Percentiles rank a stretch among this genome's conserved stretches.
phyloP scores from a whole-genome alignment of 352 stramenopile species.

The Aphanomyces euteiches region DNA sequence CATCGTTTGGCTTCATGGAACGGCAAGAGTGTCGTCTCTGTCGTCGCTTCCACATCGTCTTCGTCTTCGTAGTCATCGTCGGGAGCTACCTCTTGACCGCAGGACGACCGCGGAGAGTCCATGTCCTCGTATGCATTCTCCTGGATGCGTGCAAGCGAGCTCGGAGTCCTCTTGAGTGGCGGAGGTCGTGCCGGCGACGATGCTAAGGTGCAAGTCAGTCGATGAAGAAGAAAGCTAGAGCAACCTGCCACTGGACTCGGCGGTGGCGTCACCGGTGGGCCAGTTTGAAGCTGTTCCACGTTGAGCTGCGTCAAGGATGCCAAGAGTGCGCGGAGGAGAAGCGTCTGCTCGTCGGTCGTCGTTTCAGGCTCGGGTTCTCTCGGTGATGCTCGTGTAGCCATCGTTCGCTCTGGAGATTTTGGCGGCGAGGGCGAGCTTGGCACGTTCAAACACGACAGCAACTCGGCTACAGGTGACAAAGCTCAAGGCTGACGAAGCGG shows the following conservation, averaged over 20 bases:
- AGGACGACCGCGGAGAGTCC: slow-evolving; percentile 2
- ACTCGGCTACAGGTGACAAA: neutral
- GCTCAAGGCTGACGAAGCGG: neutral
- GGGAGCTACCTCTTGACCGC: too few species aligned
- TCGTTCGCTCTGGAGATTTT: neutral
- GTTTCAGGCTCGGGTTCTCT: neutral
- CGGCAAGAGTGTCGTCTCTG: slow-evolving; percentile 8
- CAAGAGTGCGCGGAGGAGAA: slow-evolving; percentile 14
- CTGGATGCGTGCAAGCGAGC: slow-evolving; percentile 14
- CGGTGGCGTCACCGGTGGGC: neutral
- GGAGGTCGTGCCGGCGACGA: neutral
- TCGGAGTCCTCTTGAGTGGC: slow-evolving; percentile 6
- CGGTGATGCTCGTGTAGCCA: neutral
- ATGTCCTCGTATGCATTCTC: slow-evolving; percentile 16
- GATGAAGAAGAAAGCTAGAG: neutral
- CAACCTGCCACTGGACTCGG: neutral
- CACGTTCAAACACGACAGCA: slow-evolving; percentile 13
- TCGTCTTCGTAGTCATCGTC: slow-evolving; percentile 4
- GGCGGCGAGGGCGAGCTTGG: neutral
- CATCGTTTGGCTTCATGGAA: slow-evolving; percentile 14
- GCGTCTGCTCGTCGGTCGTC: neutral
- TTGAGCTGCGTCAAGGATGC: slow-evolving; percentile 9
- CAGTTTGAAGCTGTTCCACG: neutral
- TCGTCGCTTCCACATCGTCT: neutral
- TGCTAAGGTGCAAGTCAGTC: neutral